Percentiles rank a stretch among this genome's conserved stretches.
Evolutionary conservation across 345 rosid genomes (phyloP).

Genomic region (Lumnitzera racemosa): DNA sequence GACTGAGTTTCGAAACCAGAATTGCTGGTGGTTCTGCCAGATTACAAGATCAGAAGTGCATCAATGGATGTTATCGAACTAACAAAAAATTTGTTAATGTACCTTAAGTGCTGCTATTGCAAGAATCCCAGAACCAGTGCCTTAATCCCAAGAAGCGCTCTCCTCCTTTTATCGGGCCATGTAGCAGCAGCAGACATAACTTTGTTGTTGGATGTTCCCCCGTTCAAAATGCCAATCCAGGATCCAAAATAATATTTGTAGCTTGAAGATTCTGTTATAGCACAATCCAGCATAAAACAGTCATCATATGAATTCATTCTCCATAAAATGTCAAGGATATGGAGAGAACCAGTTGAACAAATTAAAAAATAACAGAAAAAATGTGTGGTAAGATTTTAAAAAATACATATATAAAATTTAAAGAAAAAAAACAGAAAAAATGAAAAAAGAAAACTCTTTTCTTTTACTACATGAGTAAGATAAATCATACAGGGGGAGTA

Average conservation of each 20-base stretch:
- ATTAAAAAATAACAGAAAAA: too few relatives aligned
- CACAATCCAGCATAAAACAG: not conserved
- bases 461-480: conserved; percentile 9
- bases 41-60: too few relatives aligned
- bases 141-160: conserved; percentile 80
- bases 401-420: too few relatives aligned
- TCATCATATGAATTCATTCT: not conserved
- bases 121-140: conserved; percentile 90
- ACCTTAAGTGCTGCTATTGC: conserved; percentile 93
- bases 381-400: too few relatives aligned
- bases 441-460: not conserved
- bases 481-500: conserved; percentile 63
- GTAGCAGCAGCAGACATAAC: conserved; percentile 60
- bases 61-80: not conserved
- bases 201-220: conserved; percentile 86
- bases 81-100: not conserved
- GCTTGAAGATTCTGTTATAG: conserved; percentile 45
- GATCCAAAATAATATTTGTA: conserved; percentile 68
- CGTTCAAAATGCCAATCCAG: conserved; percentile 88
- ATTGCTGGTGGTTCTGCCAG: too few relatives aligned
- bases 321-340: not conserved
- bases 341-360: not conserved
- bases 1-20: too few relatives aligned
- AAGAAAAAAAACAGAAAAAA: too few relatives aligned
- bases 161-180: conserved; percentile 56